Conservation (phyloP, 2,329 filamentous ascomycete genomes). For the Cladosporium sp. region DNA sequence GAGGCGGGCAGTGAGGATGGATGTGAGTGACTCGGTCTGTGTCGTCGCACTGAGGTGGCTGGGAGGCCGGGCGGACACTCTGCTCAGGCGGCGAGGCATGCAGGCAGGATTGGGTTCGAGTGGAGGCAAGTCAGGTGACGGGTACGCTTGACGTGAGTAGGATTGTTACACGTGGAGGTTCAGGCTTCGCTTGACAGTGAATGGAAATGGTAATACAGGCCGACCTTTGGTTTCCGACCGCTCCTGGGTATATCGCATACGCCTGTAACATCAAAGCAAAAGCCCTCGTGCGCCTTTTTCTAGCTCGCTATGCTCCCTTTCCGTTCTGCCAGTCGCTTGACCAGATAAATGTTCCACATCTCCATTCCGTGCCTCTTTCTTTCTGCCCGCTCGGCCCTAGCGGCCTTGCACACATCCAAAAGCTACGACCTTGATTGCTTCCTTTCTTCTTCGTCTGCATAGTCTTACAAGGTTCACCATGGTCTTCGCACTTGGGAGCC, state of each 20-base stretch:
- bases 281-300: background rate
- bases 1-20: background rate
- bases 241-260: conserved; percentile 4
- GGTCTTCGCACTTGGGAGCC: conserved; percentile 75
- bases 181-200: background rate
- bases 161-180: background rate
- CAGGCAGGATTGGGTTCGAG: background rate
- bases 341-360: conserved; percentile 82
- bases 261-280: background rate
- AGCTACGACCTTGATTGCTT: conserved; percentile 69
- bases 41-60: background rate
- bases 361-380: conserved; percentile 81
- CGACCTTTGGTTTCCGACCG: background rate
- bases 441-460: conserved; percentile 86
- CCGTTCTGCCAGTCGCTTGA: conserved; percentile 60
- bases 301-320: background rate
- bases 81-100: background rate
- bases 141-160: background rate
- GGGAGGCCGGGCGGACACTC: background rate
- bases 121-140: background rate
- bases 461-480: conserved; percentile 81
- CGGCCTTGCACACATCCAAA: conserved; percentile 71
- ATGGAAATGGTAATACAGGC: background rate
- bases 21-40: background rate
- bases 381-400: conserved; percentile 83